A percentile compares a stretch with the other conserved stretches of the same genome.
phyloP scores from a whole-genome alignment of 192 early-diverging fungal species.

The Podila minutissima region DNA sequence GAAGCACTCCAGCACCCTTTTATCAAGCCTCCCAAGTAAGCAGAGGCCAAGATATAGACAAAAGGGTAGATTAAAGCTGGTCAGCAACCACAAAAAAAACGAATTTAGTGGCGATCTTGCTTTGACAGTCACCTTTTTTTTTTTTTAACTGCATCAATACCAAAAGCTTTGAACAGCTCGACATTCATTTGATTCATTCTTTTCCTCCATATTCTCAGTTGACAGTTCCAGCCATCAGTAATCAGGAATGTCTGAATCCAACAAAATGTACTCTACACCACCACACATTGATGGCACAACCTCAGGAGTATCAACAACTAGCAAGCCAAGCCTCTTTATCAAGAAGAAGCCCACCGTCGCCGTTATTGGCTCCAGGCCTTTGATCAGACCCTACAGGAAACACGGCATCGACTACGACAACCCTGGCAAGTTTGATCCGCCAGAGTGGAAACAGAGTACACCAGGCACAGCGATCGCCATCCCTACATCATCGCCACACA shows the following conservation, averaged over 20 bases:
- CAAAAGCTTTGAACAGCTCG: neutral
- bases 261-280: too few species aligned
- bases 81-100: neutral
- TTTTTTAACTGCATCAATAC: neutral
- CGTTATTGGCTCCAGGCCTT: slow-evolving; percentile 8
- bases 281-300: neutral
- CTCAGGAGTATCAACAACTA: neutral
- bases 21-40: slow-evolving; percentile 54
- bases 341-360: slow-evolving; percentile 25
- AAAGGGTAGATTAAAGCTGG: too few species aligned
- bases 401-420: slow-evolving; percentile 24
- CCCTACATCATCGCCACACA: neutral
- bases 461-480: slow-evolving; percentile 11
- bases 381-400: slow-evolving; percentile 19
- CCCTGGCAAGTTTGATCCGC: slow-evolving; percentile 14
- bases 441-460: neutral
- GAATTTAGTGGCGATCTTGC: neutral
- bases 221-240: too few species aligned
- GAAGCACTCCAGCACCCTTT: slow-evolving; percentile 94
- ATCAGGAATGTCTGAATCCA: too few species aligned
- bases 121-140: slow-evolving; percentile 1
- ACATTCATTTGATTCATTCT: neutral
- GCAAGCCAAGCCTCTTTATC: slow-evolving; percentile 11
- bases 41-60: too few species aligned
- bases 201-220: neutral